Evolutionary conservation across 1,284 basidiomycete species (phyloP), one percentile per base, ranked within the genome.

Genomic region (Chalciporus sp.): DNA sequence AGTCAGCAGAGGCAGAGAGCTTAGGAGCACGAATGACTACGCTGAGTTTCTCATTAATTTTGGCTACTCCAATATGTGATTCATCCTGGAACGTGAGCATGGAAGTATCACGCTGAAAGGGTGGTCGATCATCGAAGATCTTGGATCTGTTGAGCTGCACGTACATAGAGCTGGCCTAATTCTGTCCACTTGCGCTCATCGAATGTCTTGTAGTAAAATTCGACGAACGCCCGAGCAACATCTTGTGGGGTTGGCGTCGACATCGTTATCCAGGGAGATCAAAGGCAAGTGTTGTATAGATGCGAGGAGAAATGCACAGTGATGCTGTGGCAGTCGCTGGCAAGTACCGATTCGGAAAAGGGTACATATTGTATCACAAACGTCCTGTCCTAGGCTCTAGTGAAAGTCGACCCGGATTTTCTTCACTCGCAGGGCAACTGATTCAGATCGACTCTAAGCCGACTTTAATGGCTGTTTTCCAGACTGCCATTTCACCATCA

Each of bases 81-180:
- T 80, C 85, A 33, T 84, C 83, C 76, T 99, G 95, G 75, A 86
- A 99, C 10, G 90, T 86, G 65, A 99, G 77, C 93, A 97, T 98
- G 20, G 95, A 98, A 49, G 71, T 58, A 28, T 80, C 76, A 59
- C 95, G 85, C 96, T 98, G 69, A 20, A 57, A 46, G 40, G 47
- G 51, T 58, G 57, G 59, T 51, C 61, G 61, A 63, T 59, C 58
- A 51, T 49, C 17, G 26, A 12, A 61, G 64, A 72, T 72, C 62
- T 55, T 42, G 37, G 37, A 6, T 12, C 39, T 28, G 54, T 56
- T 58, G 37, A 51, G 55, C 12, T 48, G 31, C 56, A 81, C 87
- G 66, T 59, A 94, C 92, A 74, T 95, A 95, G 71, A 95, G 85
- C 46, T 73, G 55, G 5, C 56, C 63, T 46, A 95, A 79, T 9